Evolutionary conservation across 345 rosid species (phyloP).

Genomic region (Populus pruinosa): DNA sequence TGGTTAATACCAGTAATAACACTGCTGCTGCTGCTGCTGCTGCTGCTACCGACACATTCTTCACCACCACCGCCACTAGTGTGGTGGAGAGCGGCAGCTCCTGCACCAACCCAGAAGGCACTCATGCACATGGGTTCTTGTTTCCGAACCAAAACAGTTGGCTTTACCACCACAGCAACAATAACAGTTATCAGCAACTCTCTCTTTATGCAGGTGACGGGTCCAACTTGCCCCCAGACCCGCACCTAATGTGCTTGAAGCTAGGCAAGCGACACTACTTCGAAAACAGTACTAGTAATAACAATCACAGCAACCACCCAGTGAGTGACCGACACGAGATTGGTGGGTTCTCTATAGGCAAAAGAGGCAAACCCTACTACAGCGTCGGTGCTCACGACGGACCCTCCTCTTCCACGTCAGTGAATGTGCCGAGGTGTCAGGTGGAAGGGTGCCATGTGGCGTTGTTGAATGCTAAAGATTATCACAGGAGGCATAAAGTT

Average conservation of each 20-base stretch:
- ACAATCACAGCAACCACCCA: not conserved
- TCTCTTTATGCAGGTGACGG: slow-evolving; percentile 33
- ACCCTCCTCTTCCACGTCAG: slow-evolving; percentile 14
- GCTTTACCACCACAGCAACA: not conserved
- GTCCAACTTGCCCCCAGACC: slow-evolving; percentile 38
- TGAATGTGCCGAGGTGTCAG: slow-evolving; percentile 56
- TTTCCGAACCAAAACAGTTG: slow-evolving; percentile 12
- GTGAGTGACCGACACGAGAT: slow-evolving; percentile 5
- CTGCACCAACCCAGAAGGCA: slow-evolving; percentile 10
- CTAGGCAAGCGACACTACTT: slow-evolving; percentile 57
- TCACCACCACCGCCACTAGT: not conserved
- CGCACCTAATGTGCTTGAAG: slow-evolving; percentile 49
- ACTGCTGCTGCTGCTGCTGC: not conserved
- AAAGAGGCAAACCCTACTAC: slow-evolving; percentile 33
- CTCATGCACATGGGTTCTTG: slow-evolving; percentile 12
- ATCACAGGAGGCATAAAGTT: slow-evolving; percentile 76
- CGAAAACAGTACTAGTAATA: slow-evolving; percentile 27
- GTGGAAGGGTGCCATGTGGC: slow-evolving; percentile 68
- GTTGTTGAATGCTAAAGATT: slow-evolving; percentile 59
- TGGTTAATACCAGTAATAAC: not conserved
- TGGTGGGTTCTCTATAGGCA: slow-evolving; percentile 17
- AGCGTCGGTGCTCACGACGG: slow-evolving; percentile 9
- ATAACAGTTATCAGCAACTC: slow-evolving; percentile 12
- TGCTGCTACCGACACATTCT: not conserved
- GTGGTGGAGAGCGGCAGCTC: not conserved